Evolutionary conservation across 139 green algal species (phyloP).

Genomic region (Auxenochlorella pyrenoidosa): DNA sequence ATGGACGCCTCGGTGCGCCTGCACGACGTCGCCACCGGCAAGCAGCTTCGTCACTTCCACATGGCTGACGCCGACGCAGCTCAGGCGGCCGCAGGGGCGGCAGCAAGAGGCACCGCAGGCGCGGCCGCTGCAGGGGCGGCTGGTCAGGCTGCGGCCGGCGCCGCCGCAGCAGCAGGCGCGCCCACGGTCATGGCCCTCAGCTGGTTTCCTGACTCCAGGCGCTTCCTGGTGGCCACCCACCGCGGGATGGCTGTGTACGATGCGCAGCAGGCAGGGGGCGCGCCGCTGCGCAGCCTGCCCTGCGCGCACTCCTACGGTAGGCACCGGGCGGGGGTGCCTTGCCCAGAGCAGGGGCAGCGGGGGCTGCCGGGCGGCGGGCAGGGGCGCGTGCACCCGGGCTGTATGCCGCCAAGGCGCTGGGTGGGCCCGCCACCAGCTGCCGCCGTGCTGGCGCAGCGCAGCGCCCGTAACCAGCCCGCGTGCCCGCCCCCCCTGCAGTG

Average conservation of each 20-base stretch:
- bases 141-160: not conserved
- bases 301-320: not conserved
- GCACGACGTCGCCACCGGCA: conserved; percentile 49
- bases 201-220: conserved; percentile 69
- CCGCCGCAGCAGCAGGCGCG: conserved; percentile 8
- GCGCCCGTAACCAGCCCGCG: too few species aligned
- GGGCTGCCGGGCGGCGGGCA: too few species aligned
- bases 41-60: conserved; percentile 34
- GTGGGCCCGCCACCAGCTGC: too few species aligned
- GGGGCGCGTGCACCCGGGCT: too few species aligned
- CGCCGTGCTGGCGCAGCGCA: too few species aligned
- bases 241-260: conserved; percentile 23
- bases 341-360: too few species aligned
- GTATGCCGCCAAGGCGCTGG: too few species aligned
- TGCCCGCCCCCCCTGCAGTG: conserved; percentile 35
- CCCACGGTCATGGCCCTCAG: conserved; percentile 62
- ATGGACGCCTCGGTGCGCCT: conserved; percentile 60
- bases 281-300: not conserved
- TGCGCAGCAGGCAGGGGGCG: not conserved
- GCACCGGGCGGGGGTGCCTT: too few species aligned
- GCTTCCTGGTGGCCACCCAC: conserved; percentile 79
- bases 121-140: not conserved
- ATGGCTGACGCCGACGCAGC: not conserved
- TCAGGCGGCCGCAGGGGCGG: not conserved
- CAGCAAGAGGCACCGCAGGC: not conserved